Percentiles rank a stretch among this genome's conserved stretches.
Evolutionary conservation across 805 yeast genomes (phyloP).

Genomic region (Myxozyma neglecta): DNA sequence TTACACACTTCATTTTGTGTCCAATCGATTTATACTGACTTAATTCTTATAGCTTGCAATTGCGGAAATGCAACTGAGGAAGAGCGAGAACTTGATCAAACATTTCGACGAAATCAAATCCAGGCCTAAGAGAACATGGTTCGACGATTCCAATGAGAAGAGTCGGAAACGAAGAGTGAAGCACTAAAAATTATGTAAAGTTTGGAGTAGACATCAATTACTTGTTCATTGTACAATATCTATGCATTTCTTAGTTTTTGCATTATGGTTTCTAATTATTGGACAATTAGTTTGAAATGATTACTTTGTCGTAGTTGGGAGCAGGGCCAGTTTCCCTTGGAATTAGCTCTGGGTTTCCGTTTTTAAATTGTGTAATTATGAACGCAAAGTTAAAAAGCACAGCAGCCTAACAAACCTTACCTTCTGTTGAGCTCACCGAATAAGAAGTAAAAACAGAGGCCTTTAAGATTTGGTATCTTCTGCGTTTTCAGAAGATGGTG

Average conservation of each 20-base stretch:
- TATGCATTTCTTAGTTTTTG: not conserved
- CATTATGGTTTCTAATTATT: not conserved
- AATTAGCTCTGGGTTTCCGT: too few relatives aligned
- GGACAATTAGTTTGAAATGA: not conserved
- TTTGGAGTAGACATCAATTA: not conserved
- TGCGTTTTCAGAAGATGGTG: too few relatives aligned
- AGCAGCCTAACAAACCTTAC: too few relatives aligned
- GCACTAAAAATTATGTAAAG: not conserved
- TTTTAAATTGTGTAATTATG: too few relatives aligned
- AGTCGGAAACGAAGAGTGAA: slow-evolving; percentile 10
- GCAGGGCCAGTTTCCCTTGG: too few relatives aligned
- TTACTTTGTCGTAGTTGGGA: too few relatives aligned
- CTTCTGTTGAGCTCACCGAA: too few relatives aligned
- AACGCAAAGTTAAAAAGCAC: too few relatives aligned
- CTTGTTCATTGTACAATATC: too few relatives aligned
- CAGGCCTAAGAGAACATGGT: slow-evolving; percentile 97
- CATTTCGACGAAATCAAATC: slow-evolving; percentile 80
- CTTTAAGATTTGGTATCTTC: too few relatives aligned
- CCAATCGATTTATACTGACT: not conserved
- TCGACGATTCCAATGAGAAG: slow-evolving; percentile 38
- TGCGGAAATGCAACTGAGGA: slow-evolving; percentile 88
- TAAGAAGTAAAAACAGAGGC: too few relatives aligned
- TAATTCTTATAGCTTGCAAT: slow-evolving; percentile 48
- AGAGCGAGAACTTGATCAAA: slow-evolving; percentile 79
- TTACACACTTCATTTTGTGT: not conserved